These are phyloP conservation scores for Stagonosporopsis tanaceti DNA, from an alignment of 2,329 filamentous ascomycete species.

Conservation along the genomic window DNA sequence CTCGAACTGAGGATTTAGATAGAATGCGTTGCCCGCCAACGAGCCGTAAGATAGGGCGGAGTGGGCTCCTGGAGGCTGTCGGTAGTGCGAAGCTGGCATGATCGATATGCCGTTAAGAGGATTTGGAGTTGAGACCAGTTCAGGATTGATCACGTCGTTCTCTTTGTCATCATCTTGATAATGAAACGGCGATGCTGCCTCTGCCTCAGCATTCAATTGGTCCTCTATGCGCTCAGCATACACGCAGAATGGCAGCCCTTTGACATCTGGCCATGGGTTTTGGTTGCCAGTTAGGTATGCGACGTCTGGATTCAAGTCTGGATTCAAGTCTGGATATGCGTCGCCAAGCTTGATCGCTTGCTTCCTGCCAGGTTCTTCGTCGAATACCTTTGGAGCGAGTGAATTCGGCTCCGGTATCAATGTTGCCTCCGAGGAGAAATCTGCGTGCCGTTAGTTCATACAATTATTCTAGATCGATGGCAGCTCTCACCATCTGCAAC, in stretches of 20 bases:
- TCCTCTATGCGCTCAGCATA: conserved; percentile 30
- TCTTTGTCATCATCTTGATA: conserved; percentile 36
- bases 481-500: background rate
- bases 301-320: background rate
- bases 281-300: background rate
- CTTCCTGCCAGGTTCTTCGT: background rate
- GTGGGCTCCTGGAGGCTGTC: background rate
- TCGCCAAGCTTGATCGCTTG: background rate
- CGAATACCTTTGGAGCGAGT: background rate
- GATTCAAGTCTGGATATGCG: background rate
- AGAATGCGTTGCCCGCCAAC: conserved; percentile 20
- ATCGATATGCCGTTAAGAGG: conserved; percentile 19
- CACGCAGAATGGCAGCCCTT: conserved; percentile 26
- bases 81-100: conserved; percentile 27
- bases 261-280: conserved; percentile 17
- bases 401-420: background rate
- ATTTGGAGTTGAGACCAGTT: conserved; percentile 7
- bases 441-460: background rate
- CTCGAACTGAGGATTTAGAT: conserved; percentile 4
- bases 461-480: background rate
- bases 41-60: background rate
- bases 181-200: conserved; percentile 26
- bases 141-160: conserved; percentile 19
- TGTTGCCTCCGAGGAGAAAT: background rate
- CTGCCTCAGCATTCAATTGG: conserved; percentile 28